phyloP scores from a whole-genome alignment of 768 basidiomycete species.

The Russula earlei region DNA sequence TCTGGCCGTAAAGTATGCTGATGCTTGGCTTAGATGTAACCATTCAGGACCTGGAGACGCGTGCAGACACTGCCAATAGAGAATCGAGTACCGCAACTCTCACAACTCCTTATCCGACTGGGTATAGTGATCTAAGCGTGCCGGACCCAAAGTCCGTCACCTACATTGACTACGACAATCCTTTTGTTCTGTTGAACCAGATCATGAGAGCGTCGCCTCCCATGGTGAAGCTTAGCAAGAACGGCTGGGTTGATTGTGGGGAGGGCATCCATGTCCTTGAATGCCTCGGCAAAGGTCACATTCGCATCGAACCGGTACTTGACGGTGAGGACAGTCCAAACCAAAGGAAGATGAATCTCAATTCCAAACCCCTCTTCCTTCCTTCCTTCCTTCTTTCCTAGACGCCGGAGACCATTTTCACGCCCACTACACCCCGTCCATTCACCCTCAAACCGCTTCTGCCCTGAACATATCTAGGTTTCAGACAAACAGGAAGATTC shows the following conservation, averaged over 20 bases:
- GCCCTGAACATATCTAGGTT: slow-evolving; percentile 15
- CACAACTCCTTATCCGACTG: slow-evolving; percentile 23
- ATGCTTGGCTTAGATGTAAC: slow-evolving; percentile 37
- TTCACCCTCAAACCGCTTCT: slow-evolving; percentile 15
- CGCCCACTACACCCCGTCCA: slow-evolving; percentile 47
- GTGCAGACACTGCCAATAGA: slow-evolving; percentile 23
- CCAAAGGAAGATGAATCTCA: no score
- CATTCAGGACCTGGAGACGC: slow-evolving; percentile 38
- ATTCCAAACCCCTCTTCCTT: neutral
- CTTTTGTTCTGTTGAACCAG: slow-evolving; percentile 47
- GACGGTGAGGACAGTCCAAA: neutral
- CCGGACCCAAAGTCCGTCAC: slow-evolving; percentile 55
- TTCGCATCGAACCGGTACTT: slow-evolving; percentile 45
- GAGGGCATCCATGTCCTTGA: slow-evolving; percentile 62
- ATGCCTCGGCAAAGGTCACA: slow-evolving; percentile 57
- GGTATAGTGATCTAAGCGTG: slow-evolving; percentile 24
- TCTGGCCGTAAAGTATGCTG: neutral
- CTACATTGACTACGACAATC: slow-evolving; percentile 70
- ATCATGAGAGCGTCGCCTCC: slow-evolving; percentile 42
- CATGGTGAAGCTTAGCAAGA: slow-evolving; percentile 41
- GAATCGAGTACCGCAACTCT: neutral
- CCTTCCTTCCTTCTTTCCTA: neutral
- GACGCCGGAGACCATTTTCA: slow-evolving; percentile 30
- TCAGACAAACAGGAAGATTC: slow-evolving; percentile 29
- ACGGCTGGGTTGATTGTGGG: slow-evolving; percentile 79